Evolutionary conservation across 108 stramenopile genomes (phyloP), one percentile per base, ranked within the genome.

Genomic region (Bacterosira constricta): DNA sequence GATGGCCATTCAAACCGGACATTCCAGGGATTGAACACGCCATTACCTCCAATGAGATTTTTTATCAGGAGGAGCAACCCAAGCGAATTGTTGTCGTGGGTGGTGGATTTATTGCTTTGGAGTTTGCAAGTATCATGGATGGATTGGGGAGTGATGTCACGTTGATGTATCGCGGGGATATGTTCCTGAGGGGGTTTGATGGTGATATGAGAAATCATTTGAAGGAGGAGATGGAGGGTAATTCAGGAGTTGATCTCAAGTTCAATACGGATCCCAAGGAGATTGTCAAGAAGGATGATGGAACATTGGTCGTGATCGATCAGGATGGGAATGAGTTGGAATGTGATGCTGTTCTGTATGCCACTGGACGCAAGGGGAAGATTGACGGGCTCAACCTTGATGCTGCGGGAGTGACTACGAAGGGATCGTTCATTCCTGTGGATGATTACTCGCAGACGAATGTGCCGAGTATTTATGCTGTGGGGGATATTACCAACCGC

Each of bases 61-160:
- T 96, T 41, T 90, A 90, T 34, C 50, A 94, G 61, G 68, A 84
- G 69, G 85, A 89, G 73, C 92, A 92, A 75, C 95, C 95, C 42
- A 86, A 83, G 53, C 68, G 81, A 34, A 86, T 92, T 29, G 91
- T 93, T 6, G 79, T 96, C 32, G 90, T 97, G 10, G 97, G 97
- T 23, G 95, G 92, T 10, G 97, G 97, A 1, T 96, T 92, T 75
- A 97, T 97, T 64, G 97, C 93, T 5, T 83, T 91, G 11, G 97
- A 97, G 82, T 89, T 96, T 56, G 96, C 95, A 15, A 68, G 63
- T 45, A 93, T 97, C 47, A 89, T 97, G 88, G 81, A 88, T 39
- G 94, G 89, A 20, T 69, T 97, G 41, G 96, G 93, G 0, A 86
- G 87, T 29, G 87, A 96, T 44, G 88, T 94, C 8, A 86, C 89